Percentiles rank a stretch among this genome's conserved stretches.
Evolutionary conservation across 495 filamentous ascomycete genomes (phyloP).

Genomic region (Xylaria palmicola): DNA sequence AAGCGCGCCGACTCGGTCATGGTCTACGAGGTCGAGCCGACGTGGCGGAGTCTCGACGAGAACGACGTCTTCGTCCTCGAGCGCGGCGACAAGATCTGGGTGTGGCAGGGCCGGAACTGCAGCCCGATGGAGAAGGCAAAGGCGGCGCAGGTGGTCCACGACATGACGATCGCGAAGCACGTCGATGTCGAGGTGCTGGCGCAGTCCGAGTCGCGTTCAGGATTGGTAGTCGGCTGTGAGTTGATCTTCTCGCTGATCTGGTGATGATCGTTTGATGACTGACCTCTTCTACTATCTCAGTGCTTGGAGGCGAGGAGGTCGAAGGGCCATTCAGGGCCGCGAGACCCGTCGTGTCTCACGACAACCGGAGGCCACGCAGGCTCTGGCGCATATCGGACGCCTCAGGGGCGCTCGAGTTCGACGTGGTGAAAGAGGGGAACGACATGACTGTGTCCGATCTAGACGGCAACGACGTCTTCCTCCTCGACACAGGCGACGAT

Average conservation of each 20-base stretch:
- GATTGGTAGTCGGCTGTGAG: slow-evolving; percentile 39
- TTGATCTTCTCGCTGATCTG: too few species aligned
- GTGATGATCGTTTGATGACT: too few species aligned
- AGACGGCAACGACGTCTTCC: slow-evolving; percentile 57
- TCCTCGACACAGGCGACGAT: slow-evolving; percentile 51
- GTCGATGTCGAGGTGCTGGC: slow-evolving; percentile 61
- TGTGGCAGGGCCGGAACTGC: slow-evolving; percentile 63
- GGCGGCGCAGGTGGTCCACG: slow-evolving; percentile 61
- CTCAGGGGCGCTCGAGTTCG: slow-evolving; percentile 51
- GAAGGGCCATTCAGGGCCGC: slow-evolving; percentile 34
- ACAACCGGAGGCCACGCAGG: slow-evolving; percentile 36
- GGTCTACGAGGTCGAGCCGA: slow-evolving; percentile 62
- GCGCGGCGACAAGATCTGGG: slow-evolving; percentile 59
- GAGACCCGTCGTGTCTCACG: slow-evolving; percentile 37
- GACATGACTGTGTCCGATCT: slow-evolving; percentile 43
- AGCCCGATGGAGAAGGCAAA: slow-evolving; percentile 65
- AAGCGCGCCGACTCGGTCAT: slow-evolving; percentile 47
- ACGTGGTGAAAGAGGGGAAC: slow-evolving; percentile 52
- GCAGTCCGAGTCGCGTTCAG: slow-evolving; percentile 54
- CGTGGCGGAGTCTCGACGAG: slow-evolving; percentile 59
- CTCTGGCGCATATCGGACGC: slow-evolving; percentile 58
- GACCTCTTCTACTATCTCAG: too few species aligned
- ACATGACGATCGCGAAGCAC: slow-evolving; percentile 61
- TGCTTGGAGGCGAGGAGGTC: slow-evolving; percentile 52
- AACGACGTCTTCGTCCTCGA: slow-evolving; percentile 63